Conservation (phyloP, 176 grass and related monocot species). For the Aegilops bicornis region DNA sequence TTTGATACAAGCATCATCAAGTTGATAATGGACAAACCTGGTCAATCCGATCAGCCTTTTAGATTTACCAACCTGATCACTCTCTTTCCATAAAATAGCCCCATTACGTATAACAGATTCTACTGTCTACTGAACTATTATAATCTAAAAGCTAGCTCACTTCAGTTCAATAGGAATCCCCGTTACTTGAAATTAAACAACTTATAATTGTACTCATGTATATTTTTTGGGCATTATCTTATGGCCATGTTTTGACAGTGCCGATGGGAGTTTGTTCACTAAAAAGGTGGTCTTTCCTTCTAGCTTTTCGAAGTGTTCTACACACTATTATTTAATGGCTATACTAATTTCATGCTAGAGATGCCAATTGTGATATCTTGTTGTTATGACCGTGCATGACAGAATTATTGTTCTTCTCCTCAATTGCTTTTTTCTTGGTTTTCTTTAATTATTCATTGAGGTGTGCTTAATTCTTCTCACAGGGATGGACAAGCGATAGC, state of each 20-base stretch:
- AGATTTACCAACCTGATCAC: not conserved
- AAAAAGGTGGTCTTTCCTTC: not conserved
- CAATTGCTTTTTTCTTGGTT: not conserved
- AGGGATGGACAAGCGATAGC: conserved; percentile 45
- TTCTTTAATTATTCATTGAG: not conserved
- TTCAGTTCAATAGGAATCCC: not conserved
- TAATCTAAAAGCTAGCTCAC: not conserved
- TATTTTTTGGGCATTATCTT: not conserved
- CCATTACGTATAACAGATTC: no score
- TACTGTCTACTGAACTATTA: no score
- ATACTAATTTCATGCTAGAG: not conserved
- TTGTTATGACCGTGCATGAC: not conserved
- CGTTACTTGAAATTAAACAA: not conserved
- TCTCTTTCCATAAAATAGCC: not conserved
- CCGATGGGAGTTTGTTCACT: not conserved
- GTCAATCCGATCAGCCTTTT: not conserved
- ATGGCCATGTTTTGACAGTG: not conserved
- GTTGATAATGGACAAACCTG: not conserved
- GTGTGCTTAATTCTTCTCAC: conserved; percentile 6
- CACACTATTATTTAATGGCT: not conserved
- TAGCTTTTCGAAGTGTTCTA: not conserved
- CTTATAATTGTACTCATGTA: not conserved
- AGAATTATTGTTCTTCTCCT: not conserved
- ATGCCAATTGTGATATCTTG: not conserved
- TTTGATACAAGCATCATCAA: not conserved